Evolutionary conservation across 345 rosid genomes (phyloP).

Genomic region (Melaleuca alternifolia): DNA sequence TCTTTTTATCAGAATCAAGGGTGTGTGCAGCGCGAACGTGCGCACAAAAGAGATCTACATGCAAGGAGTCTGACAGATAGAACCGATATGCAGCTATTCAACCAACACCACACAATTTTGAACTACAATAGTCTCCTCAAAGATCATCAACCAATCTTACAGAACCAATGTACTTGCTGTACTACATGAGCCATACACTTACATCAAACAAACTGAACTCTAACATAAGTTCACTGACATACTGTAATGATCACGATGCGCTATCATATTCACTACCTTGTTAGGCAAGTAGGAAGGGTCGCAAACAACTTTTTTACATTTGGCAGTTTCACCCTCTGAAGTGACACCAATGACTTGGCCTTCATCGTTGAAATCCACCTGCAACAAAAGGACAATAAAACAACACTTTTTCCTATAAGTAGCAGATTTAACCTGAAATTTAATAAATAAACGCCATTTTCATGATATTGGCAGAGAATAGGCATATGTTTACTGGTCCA

Average conservation of each 20-base stretch:
- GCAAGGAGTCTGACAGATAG: neutral
- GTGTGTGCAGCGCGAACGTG: neutral
- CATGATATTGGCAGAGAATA: neutral
- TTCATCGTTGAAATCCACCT: constrained; percentile 88
- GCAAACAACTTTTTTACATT: constrained; percentile 91
- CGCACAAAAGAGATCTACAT: neutral
- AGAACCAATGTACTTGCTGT: neutral
- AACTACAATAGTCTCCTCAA: neutral
- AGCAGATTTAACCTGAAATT: neutral
- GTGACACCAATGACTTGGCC: constrained; percentile 86
- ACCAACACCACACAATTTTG: neutral
- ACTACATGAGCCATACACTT: neutral
- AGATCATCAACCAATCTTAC: neutral
- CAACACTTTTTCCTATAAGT: neutral
- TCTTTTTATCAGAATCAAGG: neutral
- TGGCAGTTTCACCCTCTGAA: constrained; percentile 99
- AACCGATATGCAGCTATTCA: neutral
- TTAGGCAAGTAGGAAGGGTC: constrained; percentile 83
- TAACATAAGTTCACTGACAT: neutral
- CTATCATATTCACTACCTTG: constrained; percentile 41
- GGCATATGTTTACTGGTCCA: neutral
- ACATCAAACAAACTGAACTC: neutral
- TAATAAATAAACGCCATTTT: neutral
- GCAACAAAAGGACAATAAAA: constrained; percentile 9
- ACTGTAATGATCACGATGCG: neutral